These are phyloP conservation scores for Candida sanyaensis DNA, from an alignment of 1,139 yeast species.

Conservation along the genomic window DNA sequence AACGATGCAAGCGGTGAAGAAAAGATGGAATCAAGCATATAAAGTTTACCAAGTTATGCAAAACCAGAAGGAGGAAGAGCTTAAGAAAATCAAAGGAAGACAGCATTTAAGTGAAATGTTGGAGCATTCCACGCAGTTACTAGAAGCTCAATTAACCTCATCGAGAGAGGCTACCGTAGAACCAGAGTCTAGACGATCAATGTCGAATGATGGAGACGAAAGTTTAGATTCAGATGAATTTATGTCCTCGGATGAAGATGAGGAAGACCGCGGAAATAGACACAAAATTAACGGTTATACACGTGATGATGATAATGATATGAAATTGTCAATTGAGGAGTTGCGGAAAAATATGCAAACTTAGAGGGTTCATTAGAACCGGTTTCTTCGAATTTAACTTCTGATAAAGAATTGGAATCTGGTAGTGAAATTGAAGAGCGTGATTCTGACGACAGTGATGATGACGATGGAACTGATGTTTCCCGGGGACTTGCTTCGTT, in stretches of 20 bases:
- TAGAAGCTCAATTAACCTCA: conserved; percentile 76
- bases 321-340: conserved; percentile 64
- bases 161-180: conserved; percentile 25
- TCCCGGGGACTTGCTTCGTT: conserved; percentile 34
- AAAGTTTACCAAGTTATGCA: conserved; percentile 67
- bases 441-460: conserved; percentile 16
- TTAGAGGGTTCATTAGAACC: conserved; percentile 30
- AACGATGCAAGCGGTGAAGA: conserved; percentile 82
- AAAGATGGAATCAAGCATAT: conserved; percentile 88
- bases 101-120: conserved; percentile 86
- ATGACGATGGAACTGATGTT: conserved; percentile 21
- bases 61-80: conserved; percentile 61
- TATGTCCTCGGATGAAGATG: conserved; percentile 31
- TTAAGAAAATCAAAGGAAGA: conserved; percentile 77
- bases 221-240: conserved; percentile 22
- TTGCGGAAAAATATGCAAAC: conserved; percentile 64
- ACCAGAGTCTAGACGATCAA: conserved; percentile 20
- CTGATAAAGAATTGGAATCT: conserved; percentile 12
- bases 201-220: conserved; percentile 22
- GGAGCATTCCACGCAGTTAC: conserved; percentile 85
- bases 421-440: conserved; percentile 5
- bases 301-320: conserved; percentile 41
- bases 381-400: conserved; percentile 13
- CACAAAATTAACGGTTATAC: not conserved
- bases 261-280: conserved; percentile 17